Percentiles rank a stretch among this genome's conserved stretches.
Conservation (phyloP, 805 yeast species). For the Candida ortonii region DNA sequence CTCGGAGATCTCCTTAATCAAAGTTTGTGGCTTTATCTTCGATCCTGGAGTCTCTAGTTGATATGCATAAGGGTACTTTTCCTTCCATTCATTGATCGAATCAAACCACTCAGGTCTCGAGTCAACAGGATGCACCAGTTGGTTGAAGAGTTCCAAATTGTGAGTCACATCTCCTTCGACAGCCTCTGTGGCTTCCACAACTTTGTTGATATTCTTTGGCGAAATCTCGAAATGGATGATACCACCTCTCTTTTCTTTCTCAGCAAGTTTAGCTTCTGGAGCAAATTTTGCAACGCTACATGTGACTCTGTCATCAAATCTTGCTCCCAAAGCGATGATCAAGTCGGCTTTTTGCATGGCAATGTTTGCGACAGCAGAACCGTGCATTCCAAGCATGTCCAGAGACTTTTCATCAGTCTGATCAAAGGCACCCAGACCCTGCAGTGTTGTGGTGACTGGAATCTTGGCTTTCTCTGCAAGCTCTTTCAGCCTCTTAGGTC, state of each 20-base stretch:
- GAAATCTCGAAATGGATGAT: constrained; percentile 93
- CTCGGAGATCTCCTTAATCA: constrained; percentile 71
- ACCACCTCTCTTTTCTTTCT: constrained; percentile 87
- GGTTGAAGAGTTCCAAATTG: constrained; percentile 71
- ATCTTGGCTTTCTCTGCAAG: constrained; percentile 86
- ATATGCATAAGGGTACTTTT: constrained; percentile 80
- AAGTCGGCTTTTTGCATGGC: constrained; percentile 94
- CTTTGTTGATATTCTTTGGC: constrained; percentile 97
- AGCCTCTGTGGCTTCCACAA: constrained; percentile 93
- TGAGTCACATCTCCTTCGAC: constrained; percentile 92
- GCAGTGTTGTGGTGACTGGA: constrained; percentile 95
- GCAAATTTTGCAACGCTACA: constrained; percentile 84
- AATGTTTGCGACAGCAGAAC: constrained; percentile 89
- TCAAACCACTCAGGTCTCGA: constrained; percentile 79
- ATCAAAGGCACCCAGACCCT: constrained; percentile 92
- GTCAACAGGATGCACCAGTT: constrained; percentile 60
- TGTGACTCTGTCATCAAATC: constrained; percentile 98
- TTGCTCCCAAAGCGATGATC: constrained; percentile 91
- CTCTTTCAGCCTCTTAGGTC: constrained; percentile 75
- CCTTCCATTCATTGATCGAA: constrained; percentile 77
- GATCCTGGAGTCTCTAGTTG: constrained; percentile 77
- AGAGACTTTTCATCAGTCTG: constrained; percentile 86
- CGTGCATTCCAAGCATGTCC: constrained; percentile 99
- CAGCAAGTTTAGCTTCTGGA: constrained; percentile 89
- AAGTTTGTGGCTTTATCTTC: constrained; percentile 88